These are phyloP conservation scores for Bretschneidera sinensis DNA, from an alignment of 345 rosid species.

Conservation along the genomic window DNA sequence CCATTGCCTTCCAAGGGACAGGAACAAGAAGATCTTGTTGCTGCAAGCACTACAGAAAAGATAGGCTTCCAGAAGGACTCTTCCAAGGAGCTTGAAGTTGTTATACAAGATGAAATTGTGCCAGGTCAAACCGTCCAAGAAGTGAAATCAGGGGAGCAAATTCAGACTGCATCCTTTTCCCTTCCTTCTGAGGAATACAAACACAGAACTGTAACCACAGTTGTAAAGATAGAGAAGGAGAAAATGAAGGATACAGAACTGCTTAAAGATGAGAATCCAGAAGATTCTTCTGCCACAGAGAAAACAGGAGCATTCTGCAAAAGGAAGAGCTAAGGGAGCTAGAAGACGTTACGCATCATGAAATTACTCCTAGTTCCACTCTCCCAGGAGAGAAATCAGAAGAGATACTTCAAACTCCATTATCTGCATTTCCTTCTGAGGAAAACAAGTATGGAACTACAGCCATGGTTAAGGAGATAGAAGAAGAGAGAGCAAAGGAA, in stretches of 20 bases:
- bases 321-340: conserved; percentile 24
- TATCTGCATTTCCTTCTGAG: conserved; percentile 9
- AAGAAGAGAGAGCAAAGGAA: conserved; percentile 6
- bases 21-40: conserved; percentile 14
- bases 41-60: conserved; percentile 6
- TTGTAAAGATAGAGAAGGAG: conserved; percentile 26
- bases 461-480: background rate
- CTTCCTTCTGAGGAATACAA: conserved; percentile 17
- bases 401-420: conserved; percentile 18
- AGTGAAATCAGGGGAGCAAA: conserved; percentile 19
- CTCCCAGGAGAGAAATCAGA: conserved; percentile 25
- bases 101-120: conserved; percentile 3
- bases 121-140: conserved; percentile 11
- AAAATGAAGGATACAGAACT: conserved; percentile 12
- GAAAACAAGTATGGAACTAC: conserved; percentile 4
- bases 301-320: conserved; percentile 11
- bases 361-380: conserved; percentile 11
- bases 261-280: conserved; percentile 1
- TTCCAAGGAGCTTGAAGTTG: conserved; percentile 16
- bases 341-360: conserved; percentile 20
- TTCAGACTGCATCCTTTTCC: conserved; percentile 13
- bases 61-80: conserved; percentile 15
- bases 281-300: conserved; percentile 6
- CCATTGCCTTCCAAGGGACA: conserved; percentile 23
- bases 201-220: conserved; percentile 15